phyloP scores from a whole-genome alignment of 805 yeast species.

The Cyberlindnera mrakii region DNA sequence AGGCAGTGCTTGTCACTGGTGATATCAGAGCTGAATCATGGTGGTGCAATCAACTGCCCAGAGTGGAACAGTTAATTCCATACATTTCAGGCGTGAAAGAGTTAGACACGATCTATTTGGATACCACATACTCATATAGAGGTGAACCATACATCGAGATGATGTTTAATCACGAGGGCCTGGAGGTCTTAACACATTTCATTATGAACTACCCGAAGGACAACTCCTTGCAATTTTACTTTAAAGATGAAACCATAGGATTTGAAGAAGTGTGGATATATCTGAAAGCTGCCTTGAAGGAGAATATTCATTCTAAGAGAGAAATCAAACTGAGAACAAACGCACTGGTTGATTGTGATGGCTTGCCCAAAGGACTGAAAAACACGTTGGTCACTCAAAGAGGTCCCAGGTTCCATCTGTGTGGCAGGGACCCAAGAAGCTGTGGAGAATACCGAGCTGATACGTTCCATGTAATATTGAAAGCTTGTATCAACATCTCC shows the following conservation, averaged over 20 bases:
- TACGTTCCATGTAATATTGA: slow-evolving; percentile 24
- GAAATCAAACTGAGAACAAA: slow-evolving; percentile 20
- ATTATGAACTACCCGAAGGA: slow-evolving; percentile 36
- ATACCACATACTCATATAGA: slow-evolving; percentile 46
- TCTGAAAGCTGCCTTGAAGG: slow-evolving; percentile 22
- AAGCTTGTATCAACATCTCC: slow-evolving; percentile 33
- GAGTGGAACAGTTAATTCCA: slow-evolving; percentile 37
- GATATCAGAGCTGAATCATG: slow-evolving; percentile 51
- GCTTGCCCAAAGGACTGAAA: slow-evolving; percentile 4
- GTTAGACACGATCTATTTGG: slow-evolving; percentile 44
- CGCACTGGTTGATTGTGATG: not conserved
- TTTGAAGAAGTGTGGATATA: slow-evolving; percentile 49
- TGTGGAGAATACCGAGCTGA: not conserved
- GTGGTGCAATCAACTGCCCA: slow-evolving; percentile 37
- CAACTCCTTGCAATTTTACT: slow-evolving; percentile 31
- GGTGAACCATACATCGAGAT: slow-evolving; percentile 44
- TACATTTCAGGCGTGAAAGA: slow-evolving; percentile 28
- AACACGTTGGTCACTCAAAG: not conserved
- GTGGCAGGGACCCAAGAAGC: slow-evolving; percentile 9
- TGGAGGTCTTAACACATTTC: slow-evolving; percentile 27
- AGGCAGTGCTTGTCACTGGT: slow-evolving; percentile 46
- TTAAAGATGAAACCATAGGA: slow-evolving; percentile 38
- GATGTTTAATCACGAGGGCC: slow-evolving; percentile 36
- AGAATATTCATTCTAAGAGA: slow-evolving; percentile 27
- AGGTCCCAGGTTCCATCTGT: slow-evolving; percentile 10